phyloP scores from a whole-genome alignment of 2,329 filamentous ascomycete genomes.

The Claviceps africana region DNA sequence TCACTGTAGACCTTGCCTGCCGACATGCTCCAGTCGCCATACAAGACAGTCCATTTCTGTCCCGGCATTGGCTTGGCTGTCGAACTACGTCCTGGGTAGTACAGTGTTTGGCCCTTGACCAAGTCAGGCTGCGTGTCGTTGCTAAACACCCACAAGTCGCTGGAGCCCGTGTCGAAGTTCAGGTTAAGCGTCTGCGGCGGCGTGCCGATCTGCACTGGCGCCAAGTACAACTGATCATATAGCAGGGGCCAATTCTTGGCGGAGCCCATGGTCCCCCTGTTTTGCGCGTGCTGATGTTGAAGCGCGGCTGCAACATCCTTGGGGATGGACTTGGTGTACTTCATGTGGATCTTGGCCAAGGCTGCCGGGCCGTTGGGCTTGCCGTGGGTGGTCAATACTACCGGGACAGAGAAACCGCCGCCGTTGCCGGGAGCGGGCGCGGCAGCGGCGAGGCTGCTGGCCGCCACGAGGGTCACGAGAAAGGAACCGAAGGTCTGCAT shows the following conservation, averaged over 20 bases:
- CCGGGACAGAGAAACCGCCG: slow-evolving; percentile 3
- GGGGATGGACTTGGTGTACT: neutral
- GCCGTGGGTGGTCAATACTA: slow-evolving; percentile 5
- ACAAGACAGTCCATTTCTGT: slow-evolving; percentile 27
- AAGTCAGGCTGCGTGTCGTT: slow-evolving; percentile 24
- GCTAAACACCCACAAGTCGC: slow-evolving; percentile 24
- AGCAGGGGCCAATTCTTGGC: slow-evolving; percentile 4
- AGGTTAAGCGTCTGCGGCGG: slow-evolving; percentile 10
- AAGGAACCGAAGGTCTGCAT: slow-evolving; percentile 11
- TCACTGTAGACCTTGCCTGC: slow-evolving; percentile 30
- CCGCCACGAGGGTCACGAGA: slow-evolving; percentile 9
- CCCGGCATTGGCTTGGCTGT: slow-evolving; percentile 23
- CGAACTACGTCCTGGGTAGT: slow-evolving; percentile 23
- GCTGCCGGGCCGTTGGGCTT: slow-evolving; percentile 6
- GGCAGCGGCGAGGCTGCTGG: slow-evolving; percentile 6
- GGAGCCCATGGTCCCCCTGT: slow-evolving; percentile 5
- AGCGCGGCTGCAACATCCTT: neutral
- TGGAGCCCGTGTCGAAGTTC: slow-evolving; percentile 13
- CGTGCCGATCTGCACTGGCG: slow-evolving; percentile 10
- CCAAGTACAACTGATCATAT: slow-evolving; percentile 8
- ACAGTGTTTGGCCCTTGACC: slow-evolving; percentile 26
- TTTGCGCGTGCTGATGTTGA: neutral
- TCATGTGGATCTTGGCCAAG: slow-evolving; percentile 9
- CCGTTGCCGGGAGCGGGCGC: slow-evolving; percentile 2
- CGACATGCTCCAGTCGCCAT: slow-evolving; percentile 29